Evolutionary conservation across 2,329 filamentous ascomycete species (phyloP), one percentile per base, ranked within the genome.

Genomic region (Tolypocladium ovalisporum): DNA sequence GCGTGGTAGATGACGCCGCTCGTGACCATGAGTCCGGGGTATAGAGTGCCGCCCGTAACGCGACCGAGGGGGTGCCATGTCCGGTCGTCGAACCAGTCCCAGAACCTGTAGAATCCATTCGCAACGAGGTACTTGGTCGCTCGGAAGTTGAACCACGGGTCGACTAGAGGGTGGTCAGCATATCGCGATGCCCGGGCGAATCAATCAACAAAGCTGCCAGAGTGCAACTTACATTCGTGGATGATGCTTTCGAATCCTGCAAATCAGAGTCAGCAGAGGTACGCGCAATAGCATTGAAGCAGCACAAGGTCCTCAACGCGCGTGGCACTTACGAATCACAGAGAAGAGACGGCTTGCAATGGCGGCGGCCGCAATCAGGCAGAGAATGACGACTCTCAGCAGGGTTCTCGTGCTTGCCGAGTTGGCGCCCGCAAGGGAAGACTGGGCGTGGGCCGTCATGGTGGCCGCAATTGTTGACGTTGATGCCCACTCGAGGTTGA

Each of bases 31-130:
- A 99, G 82, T 67, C 94, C 94, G 54, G 94, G 94, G 73, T 99
- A 99, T 62, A 99, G 84, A n/a, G 94, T 99, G 70, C 94, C 94
- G 75, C 94, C 94, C 60, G 94, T 99, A 70, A 99, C 94, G 78
- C 94, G 90, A 67, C 94, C 94, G 61, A 99, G 88, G 66, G 94
- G 94, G 76, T 99, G 93, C 94, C 94, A 99, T 84, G 94, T 99
- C 79, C 94, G 87, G 79, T 99, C 94, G 75, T 99, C 94, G 70
- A 99, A 99, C 94, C 94, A 99, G 74, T 99, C 93, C 94, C 94
- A 99, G 73, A 99, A 99, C 74, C 89, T 91, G 75, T 96, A 95
- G 78, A 99, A 97, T 67, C 94, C 94, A 85, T 99, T 85, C 70
- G 93, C 84, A 57, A 99, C 90, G 57, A 99, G 84, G 70, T 99